phyloP scores from a whole-genome alignment of 345 rosid genomes.

The Adansonia digitata region DNA sequence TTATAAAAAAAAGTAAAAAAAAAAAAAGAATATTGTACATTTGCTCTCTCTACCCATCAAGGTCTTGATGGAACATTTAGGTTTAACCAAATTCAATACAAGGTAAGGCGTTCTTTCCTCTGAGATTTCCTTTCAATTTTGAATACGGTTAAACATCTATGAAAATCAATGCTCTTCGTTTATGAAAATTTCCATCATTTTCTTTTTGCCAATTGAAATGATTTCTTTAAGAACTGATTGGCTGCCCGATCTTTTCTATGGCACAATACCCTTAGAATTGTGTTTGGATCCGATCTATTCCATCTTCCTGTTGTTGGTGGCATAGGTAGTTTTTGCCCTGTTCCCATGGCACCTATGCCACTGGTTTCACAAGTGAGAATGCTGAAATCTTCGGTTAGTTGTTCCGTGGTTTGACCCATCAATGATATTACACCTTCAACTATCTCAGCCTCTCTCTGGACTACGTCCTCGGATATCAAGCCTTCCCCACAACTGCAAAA shows the following conservation, averaged over 20 bases:
- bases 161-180: too few relatives aligned
- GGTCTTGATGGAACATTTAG: too few relatives aligned
- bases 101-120: too few relatives aligned
- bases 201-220: constrained; percentile 69
- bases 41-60: too few relatives aligned
- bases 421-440: constrained; percentile 71
- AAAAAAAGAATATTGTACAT: too few relatives aligned
- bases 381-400: constrained; percentile 76
- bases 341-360: constrained; percentile 35
- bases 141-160: too few relatives aligned
- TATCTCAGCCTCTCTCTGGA: constrained; percentile 62
- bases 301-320: constrained; percentile 79
- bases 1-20: too few relatives aligned
- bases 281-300: constrained; percentile 80
- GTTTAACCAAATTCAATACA: too few relatives aligned
- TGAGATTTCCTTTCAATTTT: too few relatives aligned
- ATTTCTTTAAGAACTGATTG: constrained; percentile 56
- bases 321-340: constrained; percentile 67
- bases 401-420: constrained; percentile 72
- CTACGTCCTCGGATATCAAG: constrained; percentile 54
- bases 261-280: constrained; percentile 69
- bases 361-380: constrained; percentile 57
- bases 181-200: constrained; percentile 37
- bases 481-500: constrained; percentile 83
- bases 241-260: constrained; percentile 69